Percentiles rank a stretch among this genome's conserved stretches.
Evolutionary conservation across 108 stramenopile genomes (phyloP).

Genomic region (Cyclostephanos tholiformis): DNA sequence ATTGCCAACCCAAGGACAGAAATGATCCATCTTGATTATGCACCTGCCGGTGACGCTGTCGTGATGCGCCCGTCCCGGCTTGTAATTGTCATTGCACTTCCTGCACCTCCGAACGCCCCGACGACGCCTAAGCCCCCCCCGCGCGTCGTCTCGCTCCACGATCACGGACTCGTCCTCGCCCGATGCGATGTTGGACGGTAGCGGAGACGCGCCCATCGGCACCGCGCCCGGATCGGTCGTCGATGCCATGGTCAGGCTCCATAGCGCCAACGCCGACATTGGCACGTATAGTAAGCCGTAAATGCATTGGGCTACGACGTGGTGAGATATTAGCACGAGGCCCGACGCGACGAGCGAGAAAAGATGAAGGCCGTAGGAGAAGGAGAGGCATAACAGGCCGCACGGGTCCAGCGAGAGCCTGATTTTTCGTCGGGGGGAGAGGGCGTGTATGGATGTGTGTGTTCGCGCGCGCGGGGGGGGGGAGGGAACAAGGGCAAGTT

Average conservation of each 20-base stretch:
- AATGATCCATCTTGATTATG: slow-evolving; percentile 61
- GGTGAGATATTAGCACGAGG: slow-evolving; percentile 48
- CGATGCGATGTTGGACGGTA: slow-evolving; percentile 41
- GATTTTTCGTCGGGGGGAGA: not conserved
- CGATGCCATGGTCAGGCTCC: slow-evolving; percentile 69
- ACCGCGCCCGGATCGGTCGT: slow-evolving; percentile 82
- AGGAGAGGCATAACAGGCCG: slow-evolving; percentile 60
- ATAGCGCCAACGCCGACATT: slow-evolving; percentile 49
- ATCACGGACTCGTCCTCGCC: slow-evolving; percentile 28
- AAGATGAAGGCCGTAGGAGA: slow-evolving; percentile 62
- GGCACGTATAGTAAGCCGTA: slow-evolving; percentile 59
- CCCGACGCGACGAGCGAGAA: slow-evolving; percentile 58
- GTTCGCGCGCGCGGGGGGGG: too few species aligned
- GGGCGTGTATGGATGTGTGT: too few species aligned
- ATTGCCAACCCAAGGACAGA: slow-evolving; percentile 94
- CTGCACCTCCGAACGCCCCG: slow-evolving; percentile 70
- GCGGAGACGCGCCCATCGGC: slow-evolving; percentile 79
- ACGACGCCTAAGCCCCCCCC: slow-evolving; percentile 43
- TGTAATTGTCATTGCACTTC: slow-evolving; percentile 83
- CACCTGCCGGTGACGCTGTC: slow-evolving; percentile 88
- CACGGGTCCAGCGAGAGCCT: slow-evolving; percentile 75
- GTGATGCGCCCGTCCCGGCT: slow-evolving; percentile 85
- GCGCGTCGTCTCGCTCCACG: slow-evolving; percentile 23
- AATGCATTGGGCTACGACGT: slow-evolving; percentile 48
- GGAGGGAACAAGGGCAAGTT: not conserved